These are phyloP conservation scores for Arthrobotrys conoides DNA, from an alignment of 2,329 filamentous ascomycete genomes.

Conservation along the genomic window DNA sequence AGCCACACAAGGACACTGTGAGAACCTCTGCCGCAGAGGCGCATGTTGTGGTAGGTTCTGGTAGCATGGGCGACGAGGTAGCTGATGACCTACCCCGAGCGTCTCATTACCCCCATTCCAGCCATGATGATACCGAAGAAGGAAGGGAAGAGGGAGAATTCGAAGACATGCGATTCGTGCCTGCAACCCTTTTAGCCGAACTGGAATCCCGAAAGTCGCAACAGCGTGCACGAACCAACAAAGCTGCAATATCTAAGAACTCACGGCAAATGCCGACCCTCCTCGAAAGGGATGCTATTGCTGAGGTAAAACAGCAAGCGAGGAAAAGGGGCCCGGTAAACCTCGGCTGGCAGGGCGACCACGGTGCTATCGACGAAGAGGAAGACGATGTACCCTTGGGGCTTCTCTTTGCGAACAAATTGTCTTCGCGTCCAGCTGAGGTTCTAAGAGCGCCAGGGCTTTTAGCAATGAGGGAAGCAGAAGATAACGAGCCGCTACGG, in stretches of 20 bases:
- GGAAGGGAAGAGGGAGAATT: slow-evolving; percentile 64
- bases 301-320: slow-evolving; percentile 83
- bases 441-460: slow-evolving; percentile 77
- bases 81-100: slow-evolving; percentile 24
- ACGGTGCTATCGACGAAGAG: slow-evolving; percentile 70
- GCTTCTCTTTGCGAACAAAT: slow-evolving; percentile 78
- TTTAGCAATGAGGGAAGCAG: slow-evolving; percentile 84
- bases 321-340: slow-evolving; percentile 83
- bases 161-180: slow-evolving; percentile 68
- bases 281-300: slow-evolving; percentile 89
- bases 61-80: slow-evolving; percentile 3
- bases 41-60: not conserved
- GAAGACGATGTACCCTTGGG: slow-evolving; percentile 92
- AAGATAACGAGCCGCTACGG: slow-evolving; percentile 92
- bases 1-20: not conserved
- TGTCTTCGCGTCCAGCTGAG: slow-evolving; percentile 72
- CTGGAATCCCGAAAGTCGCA: slow-evolving; percentile 91
- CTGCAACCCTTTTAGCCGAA: slow-evolving; percentile 92
- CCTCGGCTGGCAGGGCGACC: slow-evolving; percentile 84
- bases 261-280: slow-evolving; percentile 80
- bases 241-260: slow-evolving; percentile 69
- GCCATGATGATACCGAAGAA: slow-evolving; percentile 25
- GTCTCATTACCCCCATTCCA: slow-evolving; percentile 57
- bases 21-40: slow-evolving; percentile 20
- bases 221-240: slow-evolving; percentile 79